phyloP scores from a whole-genome alignment of 164 flowering plant species.

The Amborella trichopoda region DNA sequence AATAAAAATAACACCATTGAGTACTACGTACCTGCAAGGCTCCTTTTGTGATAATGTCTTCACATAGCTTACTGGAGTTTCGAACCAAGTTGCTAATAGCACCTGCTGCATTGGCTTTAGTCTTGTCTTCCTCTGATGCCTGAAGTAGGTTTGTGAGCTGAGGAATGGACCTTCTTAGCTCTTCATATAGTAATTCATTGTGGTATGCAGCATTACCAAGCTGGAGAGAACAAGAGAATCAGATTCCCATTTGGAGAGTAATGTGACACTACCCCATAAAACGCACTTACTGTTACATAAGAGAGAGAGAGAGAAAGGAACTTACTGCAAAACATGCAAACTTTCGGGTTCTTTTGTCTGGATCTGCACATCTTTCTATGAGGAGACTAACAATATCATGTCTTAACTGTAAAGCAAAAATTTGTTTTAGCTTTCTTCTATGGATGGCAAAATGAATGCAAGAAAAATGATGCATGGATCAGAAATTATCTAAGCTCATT shows the following conservation, averaged over 20 bases:
- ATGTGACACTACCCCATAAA: too few species aligned
- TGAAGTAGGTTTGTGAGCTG: conserved; percentile 55
- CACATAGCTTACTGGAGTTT: conserved; percentile 77
- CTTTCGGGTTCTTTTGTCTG: conserved; percentile 85
- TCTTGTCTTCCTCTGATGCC: conserved; percentile 82
- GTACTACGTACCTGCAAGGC: conserved; percentile 71
- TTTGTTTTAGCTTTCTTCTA: too few species aligned
- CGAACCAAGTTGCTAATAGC: conserved; percentile 96
- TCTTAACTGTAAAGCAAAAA: conserved; percentile 35
- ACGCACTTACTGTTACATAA: too few species aligned
- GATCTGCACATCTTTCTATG: conserved; percentile 83
- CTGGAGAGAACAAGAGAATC: conserved; percentile 23
- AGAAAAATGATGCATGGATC: not conserved
- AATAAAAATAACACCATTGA: not conserved
- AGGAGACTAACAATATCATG: conserved; percentile 50
- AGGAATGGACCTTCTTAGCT: conserved; percentile 80
- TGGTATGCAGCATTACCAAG: conserved; percentile 99
- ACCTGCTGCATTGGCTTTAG: conserved; percentile 97
- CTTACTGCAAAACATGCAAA: conserved; percentile 98
- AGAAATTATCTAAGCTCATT: not conserved
- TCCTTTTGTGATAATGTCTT: conserved; percentile 79
- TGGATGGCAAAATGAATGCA: not conserved
- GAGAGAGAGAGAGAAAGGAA: too few species aligned
- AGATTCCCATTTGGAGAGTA: not conserved
- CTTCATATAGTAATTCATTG: conserved; percentile 73